Conservation (phyloP, 441 rosid genomes). For the Adansonia grandidieri region DNA sequence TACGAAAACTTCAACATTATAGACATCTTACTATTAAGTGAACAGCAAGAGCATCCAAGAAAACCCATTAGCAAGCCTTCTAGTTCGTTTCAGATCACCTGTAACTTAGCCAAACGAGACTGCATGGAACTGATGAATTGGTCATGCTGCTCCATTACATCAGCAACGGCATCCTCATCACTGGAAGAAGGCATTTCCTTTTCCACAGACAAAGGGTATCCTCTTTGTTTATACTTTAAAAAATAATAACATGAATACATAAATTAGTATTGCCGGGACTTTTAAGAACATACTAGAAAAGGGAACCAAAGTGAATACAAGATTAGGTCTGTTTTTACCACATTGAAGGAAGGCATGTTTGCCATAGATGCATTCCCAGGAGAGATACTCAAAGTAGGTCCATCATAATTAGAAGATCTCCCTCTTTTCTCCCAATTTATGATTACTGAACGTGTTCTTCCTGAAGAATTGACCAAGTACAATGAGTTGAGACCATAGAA, state of each 20-base stretch:
- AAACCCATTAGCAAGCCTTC: constrained; percentile 26
- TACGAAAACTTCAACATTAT: background rate
- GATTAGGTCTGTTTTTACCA: constrained; percentile 45
- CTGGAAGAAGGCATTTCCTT: constrained; percentile 57
- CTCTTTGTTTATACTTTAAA: constrained; percentile 67
- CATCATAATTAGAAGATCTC: constrained; percentile 60
- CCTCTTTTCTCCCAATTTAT: constrained; percentile 84
- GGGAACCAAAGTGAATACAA: background rate
- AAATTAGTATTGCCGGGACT: constrained; percentile 24
- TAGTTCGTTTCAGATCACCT: constrained; percentile 55
- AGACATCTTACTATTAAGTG: background rate
- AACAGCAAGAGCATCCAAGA: constrained; percentile 14
- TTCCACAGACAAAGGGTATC: constrained; percentile 52
- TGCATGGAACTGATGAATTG: constrained; percentile 91
- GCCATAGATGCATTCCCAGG: constrained; percentile 49
- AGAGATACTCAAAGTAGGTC: constrained; percentile 51
- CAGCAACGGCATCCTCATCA: constrained; percentile 77
- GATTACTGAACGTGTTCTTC: constrained; percentile 66
- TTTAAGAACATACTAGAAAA: constrained; percentile 1
- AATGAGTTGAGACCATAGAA: constrained; percentile 25
- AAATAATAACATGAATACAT: constrained; percentile 15
- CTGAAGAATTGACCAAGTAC: constrained; percentile 43
- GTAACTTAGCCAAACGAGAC: constrained; percentile 89
- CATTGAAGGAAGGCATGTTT: constrained; percentile 50
- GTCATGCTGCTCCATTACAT: constrained; percentile 76